Evolutionary conservation across 23 red algal genomes (phyloP).

Genomic region (Pyropia yezoensis): DNA sequence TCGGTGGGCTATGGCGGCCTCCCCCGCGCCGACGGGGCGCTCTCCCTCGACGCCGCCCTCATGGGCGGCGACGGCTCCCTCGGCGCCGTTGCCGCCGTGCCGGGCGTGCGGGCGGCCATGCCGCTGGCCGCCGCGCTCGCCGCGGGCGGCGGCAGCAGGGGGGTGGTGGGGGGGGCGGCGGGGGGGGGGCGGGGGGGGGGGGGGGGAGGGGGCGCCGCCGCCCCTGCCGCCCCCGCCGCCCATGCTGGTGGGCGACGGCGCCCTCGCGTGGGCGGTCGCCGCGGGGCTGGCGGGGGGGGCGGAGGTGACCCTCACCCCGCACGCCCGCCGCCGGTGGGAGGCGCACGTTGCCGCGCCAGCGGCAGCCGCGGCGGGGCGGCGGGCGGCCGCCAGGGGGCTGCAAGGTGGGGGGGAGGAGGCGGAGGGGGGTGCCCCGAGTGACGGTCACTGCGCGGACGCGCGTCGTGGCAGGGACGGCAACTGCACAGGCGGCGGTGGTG

Average conservation of each 20-base stretch:
- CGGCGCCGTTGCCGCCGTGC: slow-evolving; percentile 65
- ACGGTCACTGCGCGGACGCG: too few relatives aligned
- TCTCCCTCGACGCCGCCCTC: slow-evolving; percentile 78
- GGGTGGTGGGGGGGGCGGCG: too few relatives aligned
- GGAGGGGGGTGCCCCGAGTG: too few relatives aligned
- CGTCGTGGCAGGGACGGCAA: too few relatives aligned
- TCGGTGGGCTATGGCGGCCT: slow-evolving; percentile 90
- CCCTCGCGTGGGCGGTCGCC: slow-evolving; percentile 42
- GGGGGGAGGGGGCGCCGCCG: too few relatives aligned
- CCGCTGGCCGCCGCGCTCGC: slow-evolving; percentile 49
- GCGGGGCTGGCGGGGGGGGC: slow-evolving; percentile 26
- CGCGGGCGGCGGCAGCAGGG: background rate
- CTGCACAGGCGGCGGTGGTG: too few relatives aligned
- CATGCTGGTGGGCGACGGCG: slow-evolving; percentile 53
- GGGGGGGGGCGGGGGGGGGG: too few relatives aligned
- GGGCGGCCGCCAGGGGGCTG: background rate
- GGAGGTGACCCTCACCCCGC: background rate
- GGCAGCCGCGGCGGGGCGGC: background rate
- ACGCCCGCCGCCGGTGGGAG: slow-evolving; percentile 4
- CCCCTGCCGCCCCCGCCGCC: too few relatives aligned
- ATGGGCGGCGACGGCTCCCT: slow-evolving; percentile 22
- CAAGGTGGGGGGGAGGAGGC: background rate
- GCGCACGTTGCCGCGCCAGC: background rate
- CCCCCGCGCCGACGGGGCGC: slow-evolving; percentile 43
- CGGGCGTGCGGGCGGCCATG: slow-evolving; percentile 46